These are phyloP conservation scores for Aureoboletus auriporus DNA, from an alignment of 768 basidiomycete genomes.

Conservation along the genomic window DNA sequence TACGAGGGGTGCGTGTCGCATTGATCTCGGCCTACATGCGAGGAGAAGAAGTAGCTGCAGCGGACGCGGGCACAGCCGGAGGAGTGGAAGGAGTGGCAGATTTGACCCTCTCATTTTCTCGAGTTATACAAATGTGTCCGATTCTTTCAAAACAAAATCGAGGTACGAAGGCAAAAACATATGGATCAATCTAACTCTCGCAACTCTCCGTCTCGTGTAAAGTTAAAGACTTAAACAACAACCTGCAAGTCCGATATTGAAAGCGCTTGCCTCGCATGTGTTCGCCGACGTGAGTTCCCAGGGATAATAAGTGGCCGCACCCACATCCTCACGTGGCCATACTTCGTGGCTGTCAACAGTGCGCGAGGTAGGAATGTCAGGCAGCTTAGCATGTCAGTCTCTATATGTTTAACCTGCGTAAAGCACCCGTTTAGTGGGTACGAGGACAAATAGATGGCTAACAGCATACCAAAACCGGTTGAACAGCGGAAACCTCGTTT, in stretches of 20 bases:
- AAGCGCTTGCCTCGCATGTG: constrained; percentile 26
- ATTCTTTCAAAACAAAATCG: no score
- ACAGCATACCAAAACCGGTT: constrained; percentile 76
- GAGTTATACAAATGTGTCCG: no score
- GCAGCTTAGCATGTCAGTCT: constrained; percentile 71
- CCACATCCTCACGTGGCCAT: constrained; percentile 81
- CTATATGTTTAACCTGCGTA: constrained; percentile 71
- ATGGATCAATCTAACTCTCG: constrained; percentile 13
- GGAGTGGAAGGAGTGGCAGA: no score
- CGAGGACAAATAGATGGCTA: background rate
- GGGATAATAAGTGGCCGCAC: constrained; percentile 60
- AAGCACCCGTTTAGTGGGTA: background rate
- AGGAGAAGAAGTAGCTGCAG: no score
- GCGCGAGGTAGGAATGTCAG: constrained; percentile 76
- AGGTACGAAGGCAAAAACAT: background rate
- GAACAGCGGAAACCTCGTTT: constrained; percentile 85
- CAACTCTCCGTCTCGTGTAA: background rate
- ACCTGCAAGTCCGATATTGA: constrained; percentile 31
- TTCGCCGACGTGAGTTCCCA: constrained; percentile 22
- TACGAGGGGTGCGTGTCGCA: no score
- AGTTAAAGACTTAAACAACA: constrained; percentile 12
- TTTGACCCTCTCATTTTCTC: no score
- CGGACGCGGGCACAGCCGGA: no score
- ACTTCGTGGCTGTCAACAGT: constrained; percentile 74
- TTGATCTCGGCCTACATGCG: no score